Percentiles rank a stretch among this genome's conserved stretches.
Conservation (phyloP, 768 basidiomycete species). For the Ramaria sp. region DNA sequence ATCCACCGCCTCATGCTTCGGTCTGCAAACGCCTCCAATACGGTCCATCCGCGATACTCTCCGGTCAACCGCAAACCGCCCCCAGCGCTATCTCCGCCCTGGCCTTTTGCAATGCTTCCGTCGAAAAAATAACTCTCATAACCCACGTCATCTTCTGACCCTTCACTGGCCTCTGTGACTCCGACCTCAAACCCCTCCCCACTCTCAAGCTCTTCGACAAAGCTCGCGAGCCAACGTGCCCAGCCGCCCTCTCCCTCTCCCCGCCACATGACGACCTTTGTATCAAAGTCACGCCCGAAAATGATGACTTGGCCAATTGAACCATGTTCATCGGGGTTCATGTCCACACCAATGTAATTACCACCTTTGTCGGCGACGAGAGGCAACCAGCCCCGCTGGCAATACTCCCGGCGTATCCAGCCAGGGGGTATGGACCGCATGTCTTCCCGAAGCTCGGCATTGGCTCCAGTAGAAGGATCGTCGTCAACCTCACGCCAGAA, state of each 20-base stretch:
- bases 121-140: conserved; percentile 84
- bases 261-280: conserved; percentile 89
- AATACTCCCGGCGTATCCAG: conserved; percentile 86
- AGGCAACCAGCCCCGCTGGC: conserved; percentile 93
- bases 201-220: conserved; percentile 85
- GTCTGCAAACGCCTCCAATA: conserved; percentile 91
- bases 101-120: conserved; percentile 63
- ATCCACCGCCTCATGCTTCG: conserved; percentile 81
- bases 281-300: conserved; percentile 98
- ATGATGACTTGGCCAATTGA: conserved; percentile 88
- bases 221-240: conserved; percentile 87
- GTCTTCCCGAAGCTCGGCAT: conserved; percentile 51
- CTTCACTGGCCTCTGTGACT: conserved; percentile 45
- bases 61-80: conserved; percentile 69
- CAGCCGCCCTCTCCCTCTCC: conserved; percentile 89
- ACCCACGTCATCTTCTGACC: conserved; percentile 74
- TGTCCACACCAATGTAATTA: conserved; percentile 93
- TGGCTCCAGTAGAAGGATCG: conserved; percentile 79
- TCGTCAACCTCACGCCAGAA: conserved; percentile 94
- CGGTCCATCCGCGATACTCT: conserved; percentile 87
- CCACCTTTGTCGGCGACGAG: conserved; percentile 88
- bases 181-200: conserved; percentile 86
- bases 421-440: conserved; percentile 87
- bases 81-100: conserved; percentile 66
- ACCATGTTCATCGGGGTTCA: conserved; percentile 75